phyloP scores from a whole-genome alignment of 257 asterid genomes.

The Rauvolfia tetraphylla region DNA sequence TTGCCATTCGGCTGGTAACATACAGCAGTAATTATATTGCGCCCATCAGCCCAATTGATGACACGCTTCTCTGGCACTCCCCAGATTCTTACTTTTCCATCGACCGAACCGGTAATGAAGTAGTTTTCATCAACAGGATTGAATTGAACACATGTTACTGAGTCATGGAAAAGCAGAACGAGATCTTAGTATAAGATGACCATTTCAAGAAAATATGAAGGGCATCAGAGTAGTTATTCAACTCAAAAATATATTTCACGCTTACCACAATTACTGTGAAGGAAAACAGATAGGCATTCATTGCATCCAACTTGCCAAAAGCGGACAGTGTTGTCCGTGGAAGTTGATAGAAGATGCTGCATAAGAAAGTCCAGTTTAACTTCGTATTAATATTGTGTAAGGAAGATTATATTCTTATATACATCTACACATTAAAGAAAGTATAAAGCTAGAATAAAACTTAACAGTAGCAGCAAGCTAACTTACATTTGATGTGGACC shows the following conservation, averaged over 20 bases:
- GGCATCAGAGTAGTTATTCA: no score
- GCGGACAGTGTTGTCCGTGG: conserved; percentile 73
- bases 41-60: conserved; percentile 56
- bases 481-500: conserved; percentile 85
- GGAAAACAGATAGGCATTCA: conserved; percentile 58
- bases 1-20: conserved; percentile 77
- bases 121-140: conserved; percentile 66
- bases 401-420: background rate
- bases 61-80: conserved; percentile 56
- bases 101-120: conserved; percentile 79
- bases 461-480: background rate
- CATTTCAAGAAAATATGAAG: background rate
- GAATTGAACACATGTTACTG: conserved; percentile 86
- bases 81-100: conserved; percentile 88
- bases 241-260: background rate
- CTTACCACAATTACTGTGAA: conserved; percentile 70
- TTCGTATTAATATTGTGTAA: background rate
- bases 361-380: conserved; percentile 15
- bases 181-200: background rate
- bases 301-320: conserved; percentile 58
- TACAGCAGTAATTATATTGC: conserved; percentile 58
- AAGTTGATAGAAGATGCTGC: conserved; percentile 75
- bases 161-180: conserved; percentile 13
- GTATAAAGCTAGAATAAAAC: no score
- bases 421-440: background rate